Evolutionary conservation across 2,329 filamentous ascomycete genomes (phyloP).

Genomic region (Zasmidium citrigriseum): DNA sequence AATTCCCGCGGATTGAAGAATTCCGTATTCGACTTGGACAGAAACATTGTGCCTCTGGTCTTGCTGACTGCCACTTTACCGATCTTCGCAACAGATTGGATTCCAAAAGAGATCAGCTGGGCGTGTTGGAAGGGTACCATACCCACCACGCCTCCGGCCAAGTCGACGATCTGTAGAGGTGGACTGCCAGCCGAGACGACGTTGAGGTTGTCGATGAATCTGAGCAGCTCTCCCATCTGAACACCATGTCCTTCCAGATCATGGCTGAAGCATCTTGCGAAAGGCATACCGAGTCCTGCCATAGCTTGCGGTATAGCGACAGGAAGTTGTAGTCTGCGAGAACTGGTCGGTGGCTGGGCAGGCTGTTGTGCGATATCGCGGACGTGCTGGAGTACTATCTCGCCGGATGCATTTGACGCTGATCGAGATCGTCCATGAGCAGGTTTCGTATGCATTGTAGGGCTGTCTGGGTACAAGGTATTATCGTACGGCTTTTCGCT

Average conservation of each 20-base stretch:
- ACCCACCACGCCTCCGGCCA: conserved; percentile 21
- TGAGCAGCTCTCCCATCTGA: conserved; percentile 20
- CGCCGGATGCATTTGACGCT: too few species aligned
- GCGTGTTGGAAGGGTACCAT: conserved; percentile 23
- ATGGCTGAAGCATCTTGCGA: background rate
- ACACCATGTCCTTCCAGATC: conserved; percentile 2
- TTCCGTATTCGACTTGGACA: conserved; percentile 17
- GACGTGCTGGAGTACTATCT: background rate
- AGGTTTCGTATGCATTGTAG: too few species aligned
- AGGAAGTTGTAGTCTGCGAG: background rate
- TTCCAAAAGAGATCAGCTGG: conserved; percentile 19
- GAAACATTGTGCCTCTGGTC: conserved; percentile 8
- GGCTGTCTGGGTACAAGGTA: too few species aligned
- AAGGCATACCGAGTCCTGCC: conserved; percentile 3
- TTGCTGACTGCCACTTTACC: conserved; percentile 7
- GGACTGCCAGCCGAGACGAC: conserved; percentile 25
- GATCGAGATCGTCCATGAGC: too few species aligned
- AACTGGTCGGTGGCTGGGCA: too few species aligned
- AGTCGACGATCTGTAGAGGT: conserved; percentile 26
- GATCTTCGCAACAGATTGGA: conserved; percentile 21
- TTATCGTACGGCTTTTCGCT: too few species aligned
- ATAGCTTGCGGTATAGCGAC: conserved; percentile 9
- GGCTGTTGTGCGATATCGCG: background rate
- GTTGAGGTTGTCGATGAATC: conserved; percentile 31
- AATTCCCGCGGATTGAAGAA: conserved; percentile 18